phyloP scores from a whole-genome alignment of 306 rosid species.

The Medicago lupulina region DNA sequence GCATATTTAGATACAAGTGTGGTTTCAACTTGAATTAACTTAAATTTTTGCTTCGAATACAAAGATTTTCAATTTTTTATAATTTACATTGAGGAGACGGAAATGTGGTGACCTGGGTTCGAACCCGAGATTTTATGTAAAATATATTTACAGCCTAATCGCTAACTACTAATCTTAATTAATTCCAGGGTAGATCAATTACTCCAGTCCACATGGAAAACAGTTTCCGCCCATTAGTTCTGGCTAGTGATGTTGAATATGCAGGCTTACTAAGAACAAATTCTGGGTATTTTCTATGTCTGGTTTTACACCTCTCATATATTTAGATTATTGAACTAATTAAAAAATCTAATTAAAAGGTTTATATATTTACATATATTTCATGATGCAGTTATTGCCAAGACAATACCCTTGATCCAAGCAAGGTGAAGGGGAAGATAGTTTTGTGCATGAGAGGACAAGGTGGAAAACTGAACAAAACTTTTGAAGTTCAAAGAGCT shows the following conservation, averaged over 20 bases:
- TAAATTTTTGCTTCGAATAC: not conserved
- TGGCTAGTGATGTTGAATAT: slow-evolving; percentile 61
- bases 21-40: not conserved
- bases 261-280: slow-evolving; percentile 25
- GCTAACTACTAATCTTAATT: not conserved
- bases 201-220: slow-evolving; percentile 63
- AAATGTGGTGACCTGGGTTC: no score
- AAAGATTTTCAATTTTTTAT: no score
- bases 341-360: not conserved
- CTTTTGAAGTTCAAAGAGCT: slow-evolving; percentile 70
- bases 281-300: slow-evolving; percentile 50
- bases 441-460: slow-evolving; percentile 79
- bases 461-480: slow-evolving; percentile 62
- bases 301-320: not conserved
- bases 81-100: no score
- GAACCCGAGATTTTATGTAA: no score
- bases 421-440: slow-evolving; percentile 74
- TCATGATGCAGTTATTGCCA: slow-evolving; percentile 69
- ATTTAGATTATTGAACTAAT: not conserved
- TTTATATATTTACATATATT: not conserved
- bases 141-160: no score
- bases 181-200: slow-evolving; percentile 75
- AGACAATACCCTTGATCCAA: slow-evolving; percentile 62
- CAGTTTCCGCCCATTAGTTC: slow-evolving; percentile 60
- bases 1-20: no score